Conservation (phyloP, 768 basidiomycete species). For the Ramaria rubella region DNA sequence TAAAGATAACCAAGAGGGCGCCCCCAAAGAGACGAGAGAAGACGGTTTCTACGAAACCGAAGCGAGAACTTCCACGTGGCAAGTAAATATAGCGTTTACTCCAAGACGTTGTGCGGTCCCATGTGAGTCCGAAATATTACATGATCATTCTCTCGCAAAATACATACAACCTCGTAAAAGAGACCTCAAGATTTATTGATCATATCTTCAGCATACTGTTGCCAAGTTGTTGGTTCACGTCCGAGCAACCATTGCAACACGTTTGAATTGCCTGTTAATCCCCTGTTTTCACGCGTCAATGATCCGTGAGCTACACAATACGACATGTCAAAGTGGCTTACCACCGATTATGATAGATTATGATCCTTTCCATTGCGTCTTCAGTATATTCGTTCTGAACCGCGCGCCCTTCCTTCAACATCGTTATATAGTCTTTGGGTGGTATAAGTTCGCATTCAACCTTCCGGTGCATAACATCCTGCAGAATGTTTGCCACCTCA, state of each 20-base stretch:
- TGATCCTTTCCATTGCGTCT: conserved; percentile 26
- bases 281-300: background rate
- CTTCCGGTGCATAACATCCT: conserved; percentile 11
- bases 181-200: background rate
- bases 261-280: conserved; percentile 4
- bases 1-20: background rate
- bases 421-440: conserved; percentile 14
- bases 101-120: background rate
- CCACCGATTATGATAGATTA: conserved; percentile 28
- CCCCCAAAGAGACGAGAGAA: background rate
- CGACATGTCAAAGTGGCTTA: conserved; percentile 7
- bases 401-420: conserved; percentile 7
- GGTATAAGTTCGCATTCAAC: conserved; percentile 17
- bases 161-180: too few species aligned
- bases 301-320: background rate
- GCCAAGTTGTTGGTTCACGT: background rate
- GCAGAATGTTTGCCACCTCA: conserved; percentile 22
- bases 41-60: background rate
- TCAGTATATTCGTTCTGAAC: conserved; percentile 16
- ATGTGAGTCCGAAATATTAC: background rate
- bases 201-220: background rate
- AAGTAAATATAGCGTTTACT: background rate
- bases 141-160: too few species aligned
- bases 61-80: background rate
- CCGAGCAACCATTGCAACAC: conserved; percentile 3